Percentiles rank a stretch among this genome's conserved stretches.
Conservation (phyloP, 345 rosid genomes). For the Arabidopsis arenosa region DNA sequence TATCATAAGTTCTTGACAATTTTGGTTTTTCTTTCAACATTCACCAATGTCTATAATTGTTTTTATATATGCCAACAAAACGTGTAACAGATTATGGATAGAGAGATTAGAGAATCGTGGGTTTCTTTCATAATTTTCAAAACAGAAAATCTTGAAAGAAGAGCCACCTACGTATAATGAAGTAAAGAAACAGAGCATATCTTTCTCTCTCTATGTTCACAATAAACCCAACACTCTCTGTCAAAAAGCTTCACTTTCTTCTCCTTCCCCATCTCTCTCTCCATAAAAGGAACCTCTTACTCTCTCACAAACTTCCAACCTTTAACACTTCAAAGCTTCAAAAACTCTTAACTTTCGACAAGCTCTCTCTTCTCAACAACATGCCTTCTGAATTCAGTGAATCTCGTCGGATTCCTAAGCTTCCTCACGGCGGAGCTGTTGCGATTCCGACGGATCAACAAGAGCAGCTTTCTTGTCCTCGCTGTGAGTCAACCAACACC, state of each 20-base stretch:
- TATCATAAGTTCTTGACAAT: too few species aligned
- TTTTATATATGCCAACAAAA: conserved; percentile 9
- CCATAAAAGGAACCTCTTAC: conserved; percentile 36
- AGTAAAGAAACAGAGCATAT: conserved; percentile 24
- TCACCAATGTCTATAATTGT: neutral
- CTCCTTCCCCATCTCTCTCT: conserved; percentile 25
- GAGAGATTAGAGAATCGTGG: conserved; percentile 16
- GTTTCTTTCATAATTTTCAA: conserved; percentile 6
- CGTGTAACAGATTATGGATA: conserved; percentile 17
- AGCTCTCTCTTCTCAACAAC: conserved; percentile 23
- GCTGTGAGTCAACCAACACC: conserved; percentile 88
- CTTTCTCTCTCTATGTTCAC: conserved; percentile 42
- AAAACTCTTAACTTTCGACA: neutral
- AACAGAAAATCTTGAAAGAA: conserved; percentile 37
- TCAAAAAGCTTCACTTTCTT: conserved; percentile 37
- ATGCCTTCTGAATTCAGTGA: conserved; percentile 66
- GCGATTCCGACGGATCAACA: conserved; percentile 61
- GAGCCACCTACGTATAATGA: conserved; percentile 40
- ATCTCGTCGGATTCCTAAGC: conserved; percentile 38
- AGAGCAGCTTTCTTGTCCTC: conserved; percentile 93
- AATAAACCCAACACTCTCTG: conserved; percentile 47
- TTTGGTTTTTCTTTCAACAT: neutral
- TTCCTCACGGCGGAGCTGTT: conserved; percentile 44
- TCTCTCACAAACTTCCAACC: conserved; percentile 32
- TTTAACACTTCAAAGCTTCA: neutral